A percentile compares a stretch with the other conserved stretches of the same genome.
These are phyloP conservation scores for Dendrothele bispora DNA, from an alignment of 768 basidiomycete genomes.

Conservation along the genomic window DNA sequence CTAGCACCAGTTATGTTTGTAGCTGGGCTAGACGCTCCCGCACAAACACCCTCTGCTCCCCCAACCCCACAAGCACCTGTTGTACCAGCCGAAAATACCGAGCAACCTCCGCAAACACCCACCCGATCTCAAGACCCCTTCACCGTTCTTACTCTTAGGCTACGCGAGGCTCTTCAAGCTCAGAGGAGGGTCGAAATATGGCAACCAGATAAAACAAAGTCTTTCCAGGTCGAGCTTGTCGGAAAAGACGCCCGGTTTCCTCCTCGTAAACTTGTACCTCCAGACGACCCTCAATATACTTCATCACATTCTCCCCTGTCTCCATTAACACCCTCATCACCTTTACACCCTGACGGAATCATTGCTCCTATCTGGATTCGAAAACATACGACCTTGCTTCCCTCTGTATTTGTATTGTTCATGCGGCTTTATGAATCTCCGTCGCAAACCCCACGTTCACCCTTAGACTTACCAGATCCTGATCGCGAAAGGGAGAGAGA, in stretches of 20 bases:
- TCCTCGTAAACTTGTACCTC: slow-evolving; percentile 72
- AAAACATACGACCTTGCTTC: slow-evolving; percentile 90
- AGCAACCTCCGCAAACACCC: slow-evolving; percentile 24
- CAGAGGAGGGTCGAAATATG: slow-evolving; percentile 69
- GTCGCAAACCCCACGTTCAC: slow-evolving; percentile 42
- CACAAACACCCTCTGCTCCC: slow-evolving; percentile 5
- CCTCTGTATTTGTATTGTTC: slow-evolving; percentile 93
- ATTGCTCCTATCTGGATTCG: slow-evolving; percentile 98
- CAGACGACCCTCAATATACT: slow-evolving; percentile 56
- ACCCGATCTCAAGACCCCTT: slow-evolving; percentile 59
- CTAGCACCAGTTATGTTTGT: slow-evolving; percentile 94
- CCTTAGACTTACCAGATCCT: slow-evolving; percentile 52
- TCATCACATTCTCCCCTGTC: slow-evolving; percentile 89
- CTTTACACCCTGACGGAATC: slow-evolving; percentile 90
- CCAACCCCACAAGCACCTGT: slow-evolving; percentile 18
- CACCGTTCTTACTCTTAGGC: slow-evolving; percentile 50
- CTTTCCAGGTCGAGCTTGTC: slow-evolving; percentile 83
- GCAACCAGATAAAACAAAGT: slow-evolving; percentile 68
- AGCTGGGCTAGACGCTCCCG: slow-evolving; percentile 68
- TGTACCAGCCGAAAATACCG: slow-evolving; percentile 17
- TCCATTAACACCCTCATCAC: slow-evolving; percentile 84
- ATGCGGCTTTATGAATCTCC: slow-evolving; percentile 76
- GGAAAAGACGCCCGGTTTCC: slow-evolving; percentile 86
- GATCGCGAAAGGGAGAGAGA: slow-evolving; percentile 58
- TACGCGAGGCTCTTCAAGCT: slow-evolving; percentile 66